Base-by-base conservation (phyloP, 164 flowering plant species). In the Hamamelis virginiana region DNA sequence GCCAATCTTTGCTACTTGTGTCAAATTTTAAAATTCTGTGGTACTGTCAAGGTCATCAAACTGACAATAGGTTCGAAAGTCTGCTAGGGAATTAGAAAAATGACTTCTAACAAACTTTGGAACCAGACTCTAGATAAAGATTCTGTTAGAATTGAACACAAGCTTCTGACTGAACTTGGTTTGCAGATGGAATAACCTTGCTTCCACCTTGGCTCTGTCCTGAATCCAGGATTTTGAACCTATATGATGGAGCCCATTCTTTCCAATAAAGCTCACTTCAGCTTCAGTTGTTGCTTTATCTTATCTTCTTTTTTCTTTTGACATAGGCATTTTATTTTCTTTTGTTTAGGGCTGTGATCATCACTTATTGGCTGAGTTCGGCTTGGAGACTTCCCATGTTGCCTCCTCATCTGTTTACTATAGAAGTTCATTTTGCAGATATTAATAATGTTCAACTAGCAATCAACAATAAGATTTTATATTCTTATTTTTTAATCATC, bases 281-380 rank as follows among this genome's bases (percentile, higher is more conserved):
- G n/a, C 45, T 21, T 33, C 64, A 5, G 8, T 18, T 9, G 15
- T 43, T 68, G 41, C 41, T 33, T 33, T 33, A 33, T 5, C 9
- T 22, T 19, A 61, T 55, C 4, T 58, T 28, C 9, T 57, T 10
- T 52, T 27, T 74, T 1, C 38, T n/a, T 59, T 21, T 76, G 72
- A 74, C 72, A 8, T 23, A 45, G 74, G 66, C 23, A 48, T 73
- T 76, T 69, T 55, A 6, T 33, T 33, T 33, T 33, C 41, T 52
- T 72, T 71, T 76, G 67, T 80, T 71, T 82, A 78, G 79, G 79
- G 69, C 72, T 69, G 73, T 71, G 80, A 76, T 68, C 28, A 59
- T 58, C 62, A 59, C 64, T 66, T 25, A 50, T 27, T 59, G 47
- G 63, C 53, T 62, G 70, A 61, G 62, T 47, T 47, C 27, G 46